phyloP scores from a whole-genome alignment of 2,329 filamentous ascomycete genomes.

The Rhinocladiella similis region DNA sequence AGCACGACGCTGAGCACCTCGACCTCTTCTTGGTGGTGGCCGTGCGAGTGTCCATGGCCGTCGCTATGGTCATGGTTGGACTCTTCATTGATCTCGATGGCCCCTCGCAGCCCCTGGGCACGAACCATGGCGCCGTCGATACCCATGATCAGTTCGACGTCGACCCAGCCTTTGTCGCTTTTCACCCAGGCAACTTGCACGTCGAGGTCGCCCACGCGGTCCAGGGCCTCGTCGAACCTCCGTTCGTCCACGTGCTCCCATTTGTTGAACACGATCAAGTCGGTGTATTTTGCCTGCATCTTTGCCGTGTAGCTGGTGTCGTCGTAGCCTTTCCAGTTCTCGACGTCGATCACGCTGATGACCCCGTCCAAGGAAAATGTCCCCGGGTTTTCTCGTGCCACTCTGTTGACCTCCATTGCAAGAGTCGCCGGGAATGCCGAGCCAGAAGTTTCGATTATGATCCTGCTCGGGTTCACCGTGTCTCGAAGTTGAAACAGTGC shows the following conservation, averaged over 20 bases:
- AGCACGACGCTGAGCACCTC: slow-evolving; percentile 82
- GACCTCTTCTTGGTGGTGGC: slow-evolving; percentile 77
- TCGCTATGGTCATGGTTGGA: slow-evolving; percentile 39
- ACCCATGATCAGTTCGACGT: slow-evolving; percentile 78
- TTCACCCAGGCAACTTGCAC: slow-evolving; percentile 81
- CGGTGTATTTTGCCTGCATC: slow-evolving; percentile 85
- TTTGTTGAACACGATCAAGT: slow-evolving; percentile 90
- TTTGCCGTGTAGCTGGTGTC: slow-evolving; percentile 87
- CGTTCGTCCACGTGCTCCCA: slow-evolving; percentile 77
- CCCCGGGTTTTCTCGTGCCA: slow-evolving; percentile 61
- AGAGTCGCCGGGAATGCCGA: slow-evolving; percentile 85
- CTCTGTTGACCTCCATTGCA: slow-evolving; percentile 83
- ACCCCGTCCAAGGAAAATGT: slow-evolving; percentile 81
- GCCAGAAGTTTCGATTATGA: slow-evolving; percentile 91
- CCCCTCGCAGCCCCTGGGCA: slow-evolving; percentile 38
- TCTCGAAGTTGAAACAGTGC: slow-evolving; percentile 73
- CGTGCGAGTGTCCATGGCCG: slow-evolving; percentile 45
- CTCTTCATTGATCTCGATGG: slow-evolving; percentile 31
- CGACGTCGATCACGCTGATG: slow-evolving; percentile 85
- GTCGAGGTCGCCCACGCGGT: slow-evolving; percentile 77
- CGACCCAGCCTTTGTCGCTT: slow-evolving; percentile 77
- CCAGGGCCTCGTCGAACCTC: slow-evolving; percentile 73
- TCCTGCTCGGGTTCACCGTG: slow-evolving; percentile 69
- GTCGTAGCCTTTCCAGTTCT: slow-evolving; percentile 93
- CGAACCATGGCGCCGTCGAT: slow-evolving; percentile 73